Evolutionary conservation across 2,329 filamentous ascomycete species (phyloP).

Genomic region (Septoria petroselini): DNA sequence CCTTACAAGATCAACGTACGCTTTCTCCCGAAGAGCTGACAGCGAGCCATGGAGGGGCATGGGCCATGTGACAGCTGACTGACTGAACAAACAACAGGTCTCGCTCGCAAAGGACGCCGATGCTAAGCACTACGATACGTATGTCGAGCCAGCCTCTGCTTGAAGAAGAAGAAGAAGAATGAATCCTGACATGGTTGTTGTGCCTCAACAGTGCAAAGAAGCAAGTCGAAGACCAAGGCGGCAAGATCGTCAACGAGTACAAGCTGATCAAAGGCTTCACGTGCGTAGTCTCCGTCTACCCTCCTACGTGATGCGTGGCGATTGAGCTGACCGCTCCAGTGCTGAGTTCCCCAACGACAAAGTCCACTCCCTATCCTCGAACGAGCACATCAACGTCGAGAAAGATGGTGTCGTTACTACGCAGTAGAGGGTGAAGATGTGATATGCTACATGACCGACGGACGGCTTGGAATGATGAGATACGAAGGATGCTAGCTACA

Average conservation of each 20-base stretch:
- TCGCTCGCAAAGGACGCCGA: constrained; percentile 69
- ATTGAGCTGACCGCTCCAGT: constrained; percentile 46
- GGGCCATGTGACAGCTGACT: constrained; percentile 11
- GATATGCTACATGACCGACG: too few relatives aligned
- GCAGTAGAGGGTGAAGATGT: constrained; percentile 57
- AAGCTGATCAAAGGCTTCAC: constrained; percentile 87
- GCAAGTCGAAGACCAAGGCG: constrained; percentile 69
- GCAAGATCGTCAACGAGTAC: constrained; percentile 80
- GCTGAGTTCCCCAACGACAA: constrained; percentile 68
- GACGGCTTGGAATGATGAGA: too few relatives aligned
- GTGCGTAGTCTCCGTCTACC: too few relatives aligned
- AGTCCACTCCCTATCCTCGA: constrained; percentile 62
- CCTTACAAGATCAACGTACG: constrained; percentile 34
- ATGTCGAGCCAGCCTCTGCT: too few relatives aligned
- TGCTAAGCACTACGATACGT: constrained; percentile 66
- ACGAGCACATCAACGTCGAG: constrained; percentile 78
- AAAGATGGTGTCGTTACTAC: constrained; percentile 66
- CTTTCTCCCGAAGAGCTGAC: neutral
- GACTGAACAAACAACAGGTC: constrained; percentile 56
- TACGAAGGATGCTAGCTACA: too few relatives aligned
- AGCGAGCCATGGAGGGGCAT: neutral
- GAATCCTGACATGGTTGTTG: too few relatives aligned
- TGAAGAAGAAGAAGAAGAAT: too few relatives aligned
- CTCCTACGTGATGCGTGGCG: neutral
- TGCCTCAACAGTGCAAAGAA: constrained; percentile 68